A percentile compares a stretch with the other conserved stretches of the same genome.
These are phyloP conservation scores for Cladosporium cucumerinum DNA, from an alignment of 2,329 filamentous ascomycete species.

Conservation along the genomic window DNA sequence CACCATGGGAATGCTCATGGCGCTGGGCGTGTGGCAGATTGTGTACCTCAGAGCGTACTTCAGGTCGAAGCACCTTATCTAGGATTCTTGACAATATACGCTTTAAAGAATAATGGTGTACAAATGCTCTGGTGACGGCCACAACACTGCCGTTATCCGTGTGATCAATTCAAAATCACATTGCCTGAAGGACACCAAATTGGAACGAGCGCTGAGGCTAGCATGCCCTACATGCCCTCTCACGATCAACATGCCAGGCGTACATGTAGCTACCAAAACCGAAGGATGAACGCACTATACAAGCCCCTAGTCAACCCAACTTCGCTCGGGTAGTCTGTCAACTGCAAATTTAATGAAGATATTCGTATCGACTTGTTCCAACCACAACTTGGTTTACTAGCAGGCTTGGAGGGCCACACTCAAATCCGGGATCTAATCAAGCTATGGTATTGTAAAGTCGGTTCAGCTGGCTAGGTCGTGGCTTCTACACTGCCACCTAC, in stretches of 20 bases:
- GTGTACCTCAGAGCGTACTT: conserved; percentile 98
- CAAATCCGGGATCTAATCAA: too few relatives aligned
- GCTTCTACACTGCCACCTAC: not conserved
- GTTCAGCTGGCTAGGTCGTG: not conserved
- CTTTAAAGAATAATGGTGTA: not conserved
- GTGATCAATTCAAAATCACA: not conserved
- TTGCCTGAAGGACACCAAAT: not conserved
- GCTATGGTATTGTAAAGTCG: not conserved
- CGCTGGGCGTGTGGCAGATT: conserved; percentile 92
- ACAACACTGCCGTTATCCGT: not conserved
- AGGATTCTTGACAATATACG: conserved; percentile 20
- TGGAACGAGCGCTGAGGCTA: not conserved
- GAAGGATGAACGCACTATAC: not conserved
- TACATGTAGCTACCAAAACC: not conserved
- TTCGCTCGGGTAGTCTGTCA: not conserved
- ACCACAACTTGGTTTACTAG: not conserved
- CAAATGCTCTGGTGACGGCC: not conserved
- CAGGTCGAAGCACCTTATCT: conserved; percentile 62
- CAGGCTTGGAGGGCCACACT: not conserved
- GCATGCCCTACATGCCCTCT: not conserved
- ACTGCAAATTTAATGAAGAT: not conserved
- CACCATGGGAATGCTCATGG: conserved; percentile 87
- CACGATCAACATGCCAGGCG: too few relatives aligned
- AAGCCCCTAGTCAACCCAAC: not conserved
- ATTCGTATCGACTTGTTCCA: not conserved